phyloP scores from a whole-genome alignment of 352 stramenopile genomes.

The Pythium utonaiense region DNA sequence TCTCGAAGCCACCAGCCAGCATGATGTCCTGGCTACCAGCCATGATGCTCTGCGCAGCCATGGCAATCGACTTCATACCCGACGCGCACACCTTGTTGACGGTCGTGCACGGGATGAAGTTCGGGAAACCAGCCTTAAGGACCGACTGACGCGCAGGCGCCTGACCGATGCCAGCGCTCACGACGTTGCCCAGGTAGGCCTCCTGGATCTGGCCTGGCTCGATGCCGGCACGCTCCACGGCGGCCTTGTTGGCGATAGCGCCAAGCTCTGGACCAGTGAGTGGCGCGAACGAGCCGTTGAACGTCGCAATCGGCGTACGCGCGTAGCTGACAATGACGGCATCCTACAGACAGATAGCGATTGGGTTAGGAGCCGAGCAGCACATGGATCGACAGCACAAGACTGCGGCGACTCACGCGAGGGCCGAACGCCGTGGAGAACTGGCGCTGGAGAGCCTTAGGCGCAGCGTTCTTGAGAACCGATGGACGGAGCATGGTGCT shows the following conservation, averaged over 20 bases:
- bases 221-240: constrained; percentile 71
- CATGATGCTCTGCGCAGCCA: constrained; percentile 89
- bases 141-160: constrained; percentile 93
- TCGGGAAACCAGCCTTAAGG: constrained; percentile 88
- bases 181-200: constrained; percentile 97
- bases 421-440: constrained; percentile 39
- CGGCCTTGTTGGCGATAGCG: constrained; percentile 87
- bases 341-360: constrained; percentile 38
- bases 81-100: constrained; percentile 99
- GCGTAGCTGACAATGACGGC: constrained; percentile 95
- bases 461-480: constrained; percentile 21
- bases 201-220: constrained; percentile 89
- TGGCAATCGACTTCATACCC: constrained; percentile 90
- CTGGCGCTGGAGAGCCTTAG: constrained; percentile 33
- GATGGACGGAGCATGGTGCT: constrained; percentile 27
- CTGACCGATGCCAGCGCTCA: constrained; percentile 95
- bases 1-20: constrained; percentile 95
- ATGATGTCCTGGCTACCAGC: constrained; percentile 83
- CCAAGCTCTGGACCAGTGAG: constrained; percentile 91
- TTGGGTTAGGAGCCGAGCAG: neutral
- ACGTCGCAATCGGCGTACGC: constrained; percentile 95
- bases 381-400: neutral
- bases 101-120: constrained; percentile 94
- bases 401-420: constrained; percentile 24
- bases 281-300: constrained; percentile 89